Base-by-base conservation (phyloP, 768 basidiomycete genomes). In the Mycena filopes region DNA sequence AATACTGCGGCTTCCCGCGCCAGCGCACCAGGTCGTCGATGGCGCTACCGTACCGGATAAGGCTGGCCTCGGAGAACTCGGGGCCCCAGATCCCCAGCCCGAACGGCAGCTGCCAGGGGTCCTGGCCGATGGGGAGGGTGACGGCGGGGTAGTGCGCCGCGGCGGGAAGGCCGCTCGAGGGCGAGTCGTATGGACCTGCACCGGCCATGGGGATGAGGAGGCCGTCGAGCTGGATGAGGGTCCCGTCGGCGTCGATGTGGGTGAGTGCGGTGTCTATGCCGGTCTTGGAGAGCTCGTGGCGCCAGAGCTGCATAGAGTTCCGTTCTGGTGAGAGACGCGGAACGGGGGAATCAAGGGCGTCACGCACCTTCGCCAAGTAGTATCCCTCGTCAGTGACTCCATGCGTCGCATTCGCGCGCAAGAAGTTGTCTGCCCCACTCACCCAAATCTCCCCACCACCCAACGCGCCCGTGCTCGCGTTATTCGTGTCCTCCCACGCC, bases 191-290 rank as follows among this genome's bases (percentile, higher is more conserved):
- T 21, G 26, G 40, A 1, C 58, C 58, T 11, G 40, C 58, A 12
- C 58, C 58, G 13, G 58, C 49, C 58, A 60, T 60, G 13, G 58
- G 58, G 40, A 60, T 48, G n/a, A 60, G 58, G 20, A 60, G 47
- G 38, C 47, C 58, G 18, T 60, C 48, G 21, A 60, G 58, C n/a
- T 31, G 26, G 7, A 41, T 23, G 28, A 60, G n/a, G 23, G 36
- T 50, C 20, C 58, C 58, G 36, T 60, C 29, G 12, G n/a, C 40
- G 28, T 48, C 28, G 25, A 51, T 60, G 48, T 60, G 58, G 13
- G 48, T 60, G 12, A 60, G 49, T 2, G 48, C 58, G 11, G 58
- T 51, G 41, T 60, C 58, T 26, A 60, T 60, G 10, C 58, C 58
- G 9, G 58, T 25, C 10, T 60, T 60, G n/a, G 58, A 50, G 48